Evolutionary conservation across 2,329 filamentous ascomycete genomes (phyloP), one percentile per base, ranked within the genome.

Genomic region (Seiridium unicorne): DNA sequence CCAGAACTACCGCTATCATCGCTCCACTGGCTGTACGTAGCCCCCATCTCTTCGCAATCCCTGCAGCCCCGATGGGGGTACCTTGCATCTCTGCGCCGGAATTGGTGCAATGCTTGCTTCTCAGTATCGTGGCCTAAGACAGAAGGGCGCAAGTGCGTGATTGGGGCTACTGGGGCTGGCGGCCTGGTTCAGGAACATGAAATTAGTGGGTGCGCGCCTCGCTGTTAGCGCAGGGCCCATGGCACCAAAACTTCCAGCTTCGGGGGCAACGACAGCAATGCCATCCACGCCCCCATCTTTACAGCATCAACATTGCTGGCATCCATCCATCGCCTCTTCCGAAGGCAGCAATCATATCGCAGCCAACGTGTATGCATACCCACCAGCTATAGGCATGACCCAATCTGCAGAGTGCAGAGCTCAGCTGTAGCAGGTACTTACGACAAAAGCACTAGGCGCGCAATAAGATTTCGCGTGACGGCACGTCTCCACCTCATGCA

Each of bases 151-250:
- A 55, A 42, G 51, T n/a, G 7, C 38, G 26, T n/a, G 18, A 35
- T 26, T 55, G 31, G n/a, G 38, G 51, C 38, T 26, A 55, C 26
- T 35, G 51, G 51, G 7, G 26, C 18, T 18, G 38, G n/a, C n/a
- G 51, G 51, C 36, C 13, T 42, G n/a, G 44, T 48, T 32, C 55
- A 57, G 55, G 55, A 57, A 57, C 55, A 26, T 31, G 55, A 57
- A 48, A 57, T 57, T 57, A 48, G 55, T 35, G 55, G 42, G 31
- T 40, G 42, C 9, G 4, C 35, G 46, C 5, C 31, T 32, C 26
- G 10, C 44, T 48, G 2, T 47, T 57, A 57, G 55, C 34, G 55
- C 44, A 18, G n/a, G 42, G 38, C 38, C 13, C 8, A 42, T 36
- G 18, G 18, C 18, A 26, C 18, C 18, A 26, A 26, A 26, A 26